Conservation (phyloP, 208 protist species). For the Acanthamoeba culbertsoni region DNA sequence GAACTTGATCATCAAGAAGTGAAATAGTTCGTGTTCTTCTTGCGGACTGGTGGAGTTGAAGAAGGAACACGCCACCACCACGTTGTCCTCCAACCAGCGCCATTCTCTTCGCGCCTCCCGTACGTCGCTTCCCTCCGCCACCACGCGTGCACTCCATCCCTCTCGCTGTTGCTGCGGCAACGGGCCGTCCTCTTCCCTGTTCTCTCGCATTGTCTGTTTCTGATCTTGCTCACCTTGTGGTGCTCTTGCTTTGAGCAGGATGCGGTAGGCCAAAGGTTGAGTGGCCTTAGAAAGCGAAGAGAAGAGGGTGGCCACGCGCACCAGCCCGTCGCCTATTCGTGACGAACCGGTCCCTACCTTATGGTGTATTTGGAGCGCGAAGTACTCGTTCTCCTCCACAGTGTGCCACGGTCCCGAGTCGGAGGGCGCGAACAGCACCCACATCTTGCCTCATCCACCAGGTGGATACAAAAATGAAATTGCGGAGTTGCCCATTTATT, state of each 20-base stretch:
- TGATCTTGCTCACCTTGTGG: neutral
- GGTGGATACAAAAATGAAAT: no score
- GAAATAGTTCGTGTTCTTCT: neutral
- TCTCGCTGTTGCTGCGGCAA: neutral
- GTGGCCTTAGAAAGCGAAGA: neutral
- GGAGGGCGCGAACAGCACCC: neutral
- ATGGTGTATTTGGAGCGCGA: neutral
- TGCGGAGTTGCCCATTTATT: neutral
- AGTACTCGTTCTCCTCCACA: slow-evolving; percentile 2
- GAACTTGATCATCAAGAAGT: slow-evolving; percentile 26
- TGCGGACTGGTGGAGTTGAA: neutral
- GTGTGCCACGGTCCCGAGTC: neutral
- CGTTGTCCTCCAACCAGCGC: neutral
- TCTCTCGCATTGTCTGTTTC: neutral
- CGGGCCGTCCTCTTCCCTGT: neutral
- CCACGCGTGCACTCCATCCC: neutral
- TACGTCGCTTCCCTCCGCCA: neutral
- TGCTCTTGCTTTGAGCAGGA: neutral
- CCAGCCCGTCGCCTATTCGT: neutral
- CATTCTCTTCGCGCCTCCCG: neutral
- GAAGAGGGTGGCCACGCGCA: slow-evolving; percentile 9
- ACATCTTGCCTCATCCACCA: neutral
- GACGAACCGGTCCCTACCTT: neutral
- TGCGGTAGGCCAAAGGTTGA: neutral
- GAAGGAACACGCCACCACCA: slow-evolving; percentile 38